Percentiles rank a stretch among this genome's conserved stretches.
Evolutionary conservation across 805 yeast genomes (phyloP).

Genomic region (Wickerhamiella brachini): DNA sequence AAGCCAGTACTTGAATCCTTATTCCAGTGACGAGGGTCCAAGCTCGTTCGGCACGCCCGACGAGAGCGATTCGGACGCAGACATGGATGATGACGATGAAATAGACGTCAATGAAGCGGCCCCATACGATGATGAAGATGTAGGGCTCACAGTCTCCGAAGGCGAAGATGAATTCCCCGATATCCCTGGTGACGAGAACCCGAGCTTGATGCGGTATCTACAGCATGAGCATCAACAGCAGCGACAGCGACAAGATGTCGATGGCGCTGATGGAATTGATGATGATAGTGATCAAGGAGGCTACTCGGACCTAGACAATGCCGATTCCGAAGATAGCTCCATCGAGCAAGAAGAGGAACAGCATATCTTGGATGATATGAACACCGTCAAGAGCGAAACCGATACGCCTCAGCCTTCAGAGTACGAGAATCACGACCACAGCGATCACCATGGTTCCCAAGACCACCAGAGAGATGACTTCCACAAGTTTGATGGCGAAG

Average conservation of each 20-base stretch:
- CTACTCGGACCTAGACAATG: conserved; percentile 14
- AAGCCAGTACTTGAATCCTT: background rate
- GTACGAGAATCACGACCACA: background rate
- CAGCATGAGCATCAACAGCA: background rate
- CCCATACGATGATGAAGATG: conserved; percentile 30
- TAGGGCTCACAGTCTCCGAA: conserved; percentile 32
- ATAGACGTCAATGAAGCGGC: conserved; percentile 31
- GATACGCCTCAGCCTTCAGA: background rate
- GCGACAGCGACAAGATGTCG: conserved; percentile 1
- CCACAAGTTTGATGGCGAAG: background rate
- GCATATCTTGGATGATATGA: conserved; percentile 24
- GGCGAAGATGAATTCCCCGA: conserved; percentile 37
- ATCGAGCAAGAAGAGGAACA: conserved; percentile 28
- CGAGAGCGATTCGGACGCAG: conserved; percentile 3
- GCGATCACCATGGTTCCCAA: background rate
- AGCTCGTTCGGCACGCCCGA: background rate
- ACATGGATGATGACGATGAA: conserved; percentile 26
- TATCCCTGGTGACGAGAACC: conserved; percentile 1
- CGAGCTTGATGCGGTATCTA: conserved; percentile 2
- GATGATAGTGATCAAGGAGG: conserved; percentile 18
- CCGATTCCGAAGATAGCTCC: conserved; percentile 20
- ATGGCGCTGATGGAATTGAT: conserved; percentile 9
- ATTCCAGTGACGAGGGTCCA: background rate
- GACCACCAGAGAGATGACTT: background rate
- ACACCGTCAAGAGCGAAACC: background rate